These are phyloP conservation scores for Azolla pinnata DNA, from an alignment of 75 land plant genomes.

Conservation along the genomic window DNA sequence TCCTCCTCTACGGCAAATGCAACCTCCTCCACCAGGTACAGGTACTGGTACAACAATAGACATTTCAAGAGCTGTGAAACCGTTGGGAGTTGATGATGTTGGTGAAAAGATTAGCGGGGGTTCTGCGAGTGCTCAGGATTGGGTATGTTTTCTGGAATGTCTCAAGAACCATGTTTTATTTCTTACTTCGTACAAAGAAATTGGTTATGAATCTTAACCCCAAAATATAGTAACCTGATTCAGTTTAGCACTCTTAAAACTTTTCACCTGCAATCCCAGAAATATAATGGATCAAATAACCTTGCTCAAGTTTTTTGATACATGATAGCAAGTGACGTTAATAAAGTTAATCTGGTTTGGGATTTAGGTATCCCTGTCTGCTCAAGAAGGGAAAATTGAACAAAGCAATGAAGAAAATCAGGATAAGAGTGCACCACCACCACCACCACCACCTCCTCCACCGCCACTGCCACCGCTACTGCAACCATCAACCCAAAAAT, in stretches of 20 bases:
- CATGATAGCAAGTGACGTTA: too few species aligned
- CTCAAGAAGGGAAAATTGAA: neutral
- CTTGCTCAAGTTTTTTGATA: too few species aligned
- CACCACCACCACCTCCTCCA: conserved; percentile 52
- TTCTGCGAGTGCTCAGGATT: neutral
- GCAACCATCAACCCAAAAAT: conserved; percentile 31
- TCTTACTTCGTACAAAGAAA: too few species aligned
- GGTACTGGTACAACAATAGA: conserved; percentile 31
- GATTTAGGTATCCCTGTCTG: too few species aligned
- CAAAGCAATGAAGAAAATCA: conserved; percentile 5
- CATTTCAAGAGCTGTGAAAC: conserved; percentile 13
- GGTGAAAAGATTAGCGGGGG: conserved; percentile 3
- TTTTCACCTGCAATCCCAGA: too few species aligned
- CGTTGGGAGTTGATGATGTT: conserved; percentile 16
- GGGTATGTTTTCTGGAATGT: neutral
- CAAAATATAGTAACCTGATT: too few species aligned
- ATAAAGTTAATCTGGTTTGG: too few species aligned
- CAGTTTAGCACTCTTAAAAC: too few species aligned
- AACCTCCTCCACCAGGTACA: conserved; percentile 64
- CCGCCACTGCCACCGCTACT: conserved; percentile 42
- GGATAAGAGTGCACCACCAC: conserved; percentile 28
- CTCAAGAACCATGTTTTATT: too few species aligned
- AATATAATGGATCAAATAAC: too few species aligned
- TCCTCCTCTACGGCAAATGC: conserved; percentile 30
- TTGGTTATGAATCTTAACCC: too few species aligned